A percentile compares a stretch with the other conserved stretches of the same genome.
Evolutionary conservation across 225 moss, liverwort and hornwort species (phyloP).

Genomic region (Asterella californica): DNA sequence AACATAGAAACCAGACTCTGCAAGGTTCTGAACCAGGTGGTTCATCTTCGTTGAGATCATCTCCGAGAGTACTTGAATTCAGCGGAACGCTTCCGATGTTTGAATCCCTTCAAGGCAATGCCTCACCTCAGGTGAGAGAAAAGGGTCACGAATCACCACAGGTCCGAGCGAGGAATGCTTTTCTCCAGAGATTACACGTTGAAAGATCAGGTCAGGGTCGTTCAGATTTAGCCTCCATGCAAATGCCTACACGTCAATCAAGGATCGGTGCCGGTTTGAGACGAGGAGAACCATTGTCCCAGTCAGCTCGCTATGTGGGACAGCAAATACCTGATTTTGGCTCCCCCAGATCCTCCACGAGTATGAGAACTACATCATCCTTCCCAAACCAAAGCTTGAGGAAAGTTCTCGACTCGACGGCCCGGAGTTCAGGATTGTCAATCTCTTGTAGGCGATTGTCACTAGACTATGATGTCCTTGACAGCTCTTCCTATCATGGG

Average conservation of each 20-base stretch:
- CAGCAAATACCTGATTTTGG: not conserved
- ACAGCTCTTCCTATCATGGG: not conserved
- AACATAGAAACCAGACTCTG: not conserved
- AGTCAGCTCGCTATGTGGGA: not conserved
- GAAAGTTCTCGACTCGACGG: not conserved
- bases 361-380: not conserved
- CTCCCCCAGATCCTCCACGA: not conserved
- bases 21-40: not conserved
- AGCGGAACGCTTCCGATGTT: not conserved
- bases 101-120: not conserved
- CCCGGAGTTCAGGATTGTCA: constrained; percentile 1
- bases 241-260: not conserved
- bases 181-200: not conserved
- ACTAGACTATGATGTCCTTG: not conserved
- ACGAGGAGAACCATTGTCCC: not conserved
- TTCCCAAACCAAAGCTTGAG: not conserved
- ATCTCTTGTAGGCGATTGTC: not conserved
- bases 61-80: not conserved
- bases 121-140: not conserved
- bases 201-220: not conserved
- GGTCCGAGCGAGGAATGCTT: not conserved
- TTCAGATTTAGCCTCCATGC: not conserved
- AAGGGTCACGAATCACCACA: not conserved
- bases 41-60: not conserved
- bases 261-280: not conserved